Conservation (phyloP, 2,329 filamentous ascomycete genomes). For the Fusarium solani-melongenae region DNA sequence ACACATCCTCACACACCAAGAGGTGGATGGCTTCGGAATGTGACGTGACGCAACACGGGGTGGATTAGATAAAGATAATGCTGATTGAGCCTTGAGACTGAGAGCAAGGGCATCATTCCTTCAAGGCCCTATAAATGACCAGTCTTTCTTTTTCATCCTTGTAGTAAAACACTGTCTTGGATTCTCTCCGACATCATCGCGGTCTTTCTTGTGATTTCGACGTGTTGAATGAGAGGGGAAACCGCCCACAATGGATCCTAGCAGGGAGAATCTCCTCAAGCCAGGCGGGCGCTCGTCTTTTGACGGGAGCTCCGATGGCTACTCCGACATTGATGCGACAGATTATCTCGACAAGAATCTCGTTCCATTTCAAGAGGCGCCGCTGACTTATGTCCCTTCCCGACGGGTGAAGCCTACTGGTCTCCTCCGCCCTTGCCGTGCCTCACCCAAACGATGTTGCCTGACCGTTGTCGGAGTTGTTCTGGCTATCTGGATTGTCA, state of each 20-base stretch:
- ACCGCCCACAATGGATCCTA: constrained; percentile 43
- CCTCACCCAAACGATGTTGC: constrained; percentile 31
- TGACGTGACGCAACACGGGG: constrained; percentile 19
- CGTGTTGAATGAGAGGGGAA: constrained; percentile 1
- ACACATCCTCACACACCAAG: background rate
- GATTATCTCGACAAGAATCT: constrained; percentile 43
- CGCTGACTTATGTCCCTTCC: background rate
- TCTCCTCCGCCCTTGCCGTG: constrained; percentile 26
- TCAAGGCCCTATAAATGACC: constrained; percentile 1
- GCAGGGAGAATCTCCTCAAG: constrained; percentile 46
- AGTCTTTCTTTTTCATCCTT: background rate
- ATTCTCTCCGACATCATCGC: background rate
- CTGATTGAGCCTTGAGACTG: background rate
- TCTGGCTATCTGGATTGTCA: constrained; percentile 38
- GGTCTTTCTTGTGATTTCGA: background rate
- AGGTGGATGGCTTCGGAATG: constrained; percentile 24
- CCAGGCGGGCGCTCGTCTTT: constrained; percentile 32
- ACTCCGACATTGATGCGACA: constrained; percentile 47
- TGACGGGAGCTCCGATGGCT: constrained; percentile 38
- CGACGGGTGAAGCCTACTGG: constrained; percentile 7
- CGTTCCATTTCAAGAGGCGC: background rate
- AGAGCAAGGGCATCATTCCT: background rate
- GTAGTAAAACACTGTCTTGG: constrained; percentile 13
- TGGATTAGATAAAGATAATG: constrained; percentile 27
- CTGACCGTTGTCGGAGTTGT: constrained; percentile 21